A percentile compares a stretch with the other conserved stretches of the same genome.
Evolutionary conservation across 2,329 filamentous ascomycete species (phyloP).

Genomic region (Beauveria asiatica): DNA sequence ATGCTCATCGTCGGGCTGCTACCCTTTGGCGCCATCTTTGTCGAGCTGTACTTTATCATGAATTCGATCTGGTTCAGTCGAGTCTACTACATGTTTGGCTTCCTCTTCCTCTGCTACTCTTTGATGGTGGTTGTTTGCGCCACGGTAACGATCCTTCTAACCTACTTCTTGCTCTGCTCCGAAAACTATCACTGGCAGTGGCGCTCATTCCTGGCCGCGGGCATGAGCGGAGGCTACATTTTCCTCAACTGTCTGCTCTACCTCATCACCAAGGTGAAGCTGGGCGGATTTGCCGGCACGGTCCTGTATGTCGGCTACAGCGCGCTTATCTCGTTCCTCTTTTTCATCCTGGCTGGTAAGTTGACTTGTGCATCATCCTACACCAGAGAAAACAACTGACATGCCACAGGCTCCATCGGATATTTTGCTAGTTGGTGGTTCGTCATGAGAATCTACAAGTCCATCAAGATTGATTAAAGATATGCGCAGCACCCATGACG

Average conservation of each 20-base stretch:
- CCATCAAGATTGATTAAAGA: constrained; percentile 90
- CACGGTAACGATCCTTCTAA: constrained; percentile 83
- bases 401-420: constrained; percentile 70
- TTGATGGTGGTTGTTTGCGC: constrained; percentile 95
- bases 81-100: constrained; percentile 99
- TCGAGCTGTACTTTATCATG: constrained; percentile 99
- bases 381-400: constrained; percentile 13
- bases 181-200: constrained; percentile 99
- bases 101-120: constrained; percentile 94
- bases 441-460: constrained; percentile 85
- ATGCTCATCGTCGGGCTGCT: constrained; percentile 88
- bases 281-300: constrained; percentile 75
- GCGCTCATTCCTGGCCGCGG: constrained; percentile 86
- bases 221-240: constrained; percentile 84
- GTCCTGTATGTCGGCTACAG: constrained; percentile 94
- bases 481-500: not conserved
- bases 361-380: constrained; percentile 13
- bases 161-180: constrained; percentile 91
- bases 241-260: constrained; percentile 88
- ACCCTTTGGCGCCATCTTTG: constrained; percentile 93
- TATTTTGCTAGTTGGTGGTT: constrained; percentile 95
- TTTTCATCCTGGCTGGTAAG: constrained; percentile 91
- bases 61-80: constrained; percentile 97
- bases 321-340: constrained; percentile 76
- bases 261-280: constrained; percentile 78